Evolutionary conservation across 345 rosid genomes (phyloP), one percentile per base, ranked within the genome.

Genomic region (Gossypium stocksii): DNA sequence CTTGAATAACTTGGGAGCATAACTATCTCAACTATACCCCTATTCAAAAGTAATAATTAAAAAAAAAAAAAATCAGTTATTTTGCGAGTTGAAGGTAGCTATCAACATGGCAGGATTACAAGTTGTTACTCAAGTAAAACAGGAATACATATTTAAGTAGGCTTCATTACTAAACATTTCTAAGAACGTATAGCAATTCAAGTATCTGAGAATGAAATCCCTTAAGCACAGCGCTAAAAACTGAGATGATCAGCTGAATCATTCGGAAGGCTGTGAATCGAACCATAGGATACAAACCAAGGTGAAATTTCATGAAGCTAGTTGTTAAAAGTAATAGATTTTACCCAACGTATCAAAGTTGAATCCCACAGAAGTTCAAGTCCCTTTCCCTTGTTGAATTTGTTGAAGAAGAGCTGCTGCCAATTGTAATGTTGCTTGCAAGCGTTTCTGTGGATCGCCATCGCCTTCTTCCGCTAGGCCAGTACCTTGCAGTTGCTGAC

Each of bases 341-440:
- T 14, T 14, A 44, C 52, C 34, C 54, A 0, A 67, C 43, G 27
- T 41, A 14, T 66, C 3, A 15, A 46, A 46, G 17, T 45, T 45
- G 70, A 13, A 66, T 45, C 71, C 15, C 2, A 11, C 9, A 66
- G 12, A 56, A 22, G 56, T 23, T 67, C 71, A 67, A 23, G 85
- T 83, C 52, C 90, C 90, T 83, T 91, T 92, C 51, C 90, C 88
- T 74, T 87, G 94, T 81, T 94, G 98, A 78, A 94, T 89, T 81
- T 92, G 98, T 73, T 94, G 95, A 81, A 94, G 98, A 81, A 94
- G 97, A 60, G 97, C 89, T 59, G 97, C 98, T 52, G 98, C 97
- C 13, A 94, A 89, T 78, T 92, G 93, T 63, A 94, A 83, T 52
- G 98, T 94, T 61, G 97, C 98, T 80, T 94, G 94, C 70, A 91